Percentiles rank a stretch among this genome's conserved stretches.
phyloP scores from a whole-genome alignment of 1,284 basidiomycete genomes.

The Phellinidium pouzarii region DNA sequence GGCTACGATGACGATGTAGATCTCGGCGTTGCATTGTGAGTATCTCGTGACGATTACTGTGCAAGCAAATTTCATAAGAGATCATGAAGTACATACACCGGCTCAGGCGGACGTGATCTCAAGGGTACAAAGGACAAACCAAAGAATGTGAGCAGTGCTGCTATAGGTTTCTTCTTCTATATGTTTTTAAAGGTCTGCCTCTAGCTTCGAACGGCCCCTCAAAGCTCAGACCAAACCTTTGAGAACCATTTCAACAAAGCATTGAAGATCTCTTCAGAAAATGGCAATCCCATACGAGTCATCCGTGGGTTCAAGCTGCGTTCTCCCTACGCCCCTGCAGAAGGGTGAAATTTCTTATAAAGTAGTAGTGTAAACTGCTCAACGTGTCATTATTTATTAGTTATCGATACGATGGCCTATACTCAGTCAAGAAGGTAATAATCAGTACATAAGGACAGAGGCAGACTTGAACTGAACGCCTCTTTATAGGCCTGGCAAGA shows the following conservation, averaged over 20 bases:
- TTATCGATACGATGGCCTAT: slow-evolving; percentile 83
- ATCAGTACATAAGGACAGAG: slow-evolving; percentile 1
- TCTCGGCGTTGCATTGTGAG: slow-evolving; percentile 72
- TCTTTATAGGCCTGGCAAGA: slow-evolving; percentile 59
- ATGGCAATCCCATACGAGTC: slow-evolving; percentile 72
- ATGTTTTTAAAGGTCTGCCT: background rate
- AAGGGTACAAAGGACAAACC: slow-evolving; percentile 70
- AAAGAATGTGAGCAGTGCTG: slow-evolving; percentile 54
- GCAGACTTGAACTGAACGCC: background rate
- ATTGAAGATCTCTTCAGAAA: slow-evolving; percentile 62
- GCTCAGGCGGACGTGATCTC: slow-evolving; percentile 75
- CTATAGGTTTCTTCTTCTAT: background rate
- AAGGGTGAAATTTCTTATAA: slow-evolving; percentile 42
- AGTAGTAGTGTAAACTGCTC: slow-evolving; percentile 4
- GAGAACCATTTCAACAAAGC: slow-evolving; percentile 65
- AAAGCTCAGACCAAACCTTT: slow-evolving; percentile 73
- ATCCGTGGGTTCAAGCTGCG: slow-evolving; percentile 75
- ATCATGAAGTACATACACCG: slow-evolving; percentile 62
- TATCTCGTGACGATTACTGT: slow-evolving; percentile 20
- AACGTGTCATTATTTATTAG: slow-evolving; percentile 31
- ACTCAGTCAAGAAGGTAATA: slow-evolving; percentile 61
- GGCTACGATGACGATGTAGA: slow-evolving; percentile 85
- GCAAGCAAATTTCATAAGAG: background rate
- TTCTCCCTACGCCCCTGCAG: slow-evolving; percentile 61
- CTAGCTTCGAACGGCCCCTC: slow-evolving; percentile 77